These are phyloP conservation scores for Pseudonitzschia multiseries DNA, from an alignment of 108 stramenopile genomes.

Conservation along the genomic window DNA sequence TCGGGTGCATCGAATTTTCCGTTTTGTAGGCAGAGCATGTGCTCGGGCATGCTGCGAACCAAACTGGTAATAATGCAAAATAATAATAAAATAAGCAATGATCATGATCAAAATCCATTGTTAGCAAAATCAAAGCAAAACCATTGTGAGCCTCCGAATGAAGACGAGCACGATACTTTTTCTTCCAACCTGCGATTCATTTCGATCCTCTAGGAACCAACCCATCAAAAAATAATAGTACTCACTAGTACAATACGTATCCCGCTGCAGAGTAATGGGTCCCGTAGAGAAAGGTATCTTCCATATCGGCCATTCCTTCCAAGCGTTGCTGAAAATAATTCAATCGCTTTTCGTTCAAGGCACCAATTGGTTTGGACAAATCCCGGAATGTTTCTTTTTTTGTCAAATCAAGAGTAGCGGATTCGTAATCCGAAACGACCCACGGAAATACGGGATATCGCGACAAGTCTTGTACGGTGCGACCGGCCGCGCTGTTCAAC, in stretches of 20 bases:
- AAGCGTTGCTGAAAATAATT: slow-evolving; percentile 84
- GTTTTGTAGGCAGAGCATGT: slow-evolving; percentile 98
- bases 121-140: not conserved
- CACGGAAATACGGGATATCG: slow-evolving; percentile 99
- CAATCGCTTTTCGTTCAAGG: slow-evolving; percentile 86
- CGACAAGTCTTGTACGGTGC: slow-evolving; percentile 91
- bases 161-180: not conserved
- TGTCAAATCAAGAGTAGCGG: slow-evolving; percentile 65
- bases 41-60: slow-evolving; percentile 93
- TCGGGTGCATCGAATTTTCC: slow-evolving; percentile 97
- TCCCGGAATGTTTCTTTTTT: slow-evolving; percentile 78
- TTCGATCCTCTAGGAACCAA: not conserved
- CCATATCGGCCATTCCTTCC: slow-evolving; percentile 71
- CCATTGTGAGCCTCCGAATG: not conserved
- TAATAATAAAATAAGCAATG: too few species aligned
- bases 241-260: slow-evolving; percentile 92
- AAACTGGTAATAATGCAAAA: slow-evolving; percentile 41
- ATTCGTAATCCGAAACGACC: slow-evolving; percentile 87
- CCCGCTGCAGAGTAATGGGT: slow-evolving; percentile 96
- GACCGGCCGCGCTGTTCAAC: slow-evolving; percentile 93
- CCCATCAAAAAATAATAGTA: not conserved
- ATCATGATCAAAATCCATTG: not conserved
- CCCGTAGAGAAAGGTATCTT: slow-evolving; percentile 90
- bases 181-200: not conserved
- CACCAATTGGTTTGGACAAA: slow-evolving; percentile 96